Evolutionary conservation across 768 basidiomycete genomes (phyloP).

Genomic region (Chalciporus pseudorubinellus): DNA sequence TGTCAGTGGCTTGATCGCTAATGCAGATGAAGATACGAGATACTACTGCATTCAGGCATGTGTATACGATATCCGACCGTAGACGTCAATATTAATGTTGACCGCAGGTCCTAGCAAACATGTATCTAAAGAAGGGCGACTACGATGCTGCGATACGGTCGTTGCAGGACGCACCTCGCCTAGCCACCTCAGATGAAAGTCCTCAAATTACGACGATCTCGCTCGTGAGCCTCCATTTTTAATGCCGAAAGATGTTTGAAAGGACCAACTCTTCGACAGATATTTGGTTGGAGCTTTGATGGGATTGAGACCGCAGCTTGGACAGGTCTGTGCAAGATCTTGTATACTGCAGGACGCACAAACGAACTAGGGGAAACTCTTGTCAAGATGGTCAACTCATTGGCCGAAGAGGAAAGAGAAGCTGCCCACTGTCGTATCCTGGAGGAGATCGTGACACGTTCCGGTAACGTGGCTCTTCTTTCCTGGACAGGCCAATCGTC

Average conservation of each 20-base stretch:
- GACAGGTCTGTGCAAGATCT: background rate
- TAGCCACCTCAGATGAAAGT: background rate
- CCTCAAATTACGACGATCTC: conserved; percentile 1
- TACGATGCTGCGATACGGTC: background rate
- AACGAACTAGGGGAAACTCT: background rate
- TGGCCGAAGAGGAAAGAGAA: background rate
- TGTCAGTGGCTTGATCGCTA: background rate
- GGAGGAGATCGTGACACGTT: background rate
- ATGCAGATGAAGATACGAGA: background rate
- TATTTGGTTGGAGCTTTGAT: background rate
- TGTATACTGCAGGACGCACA: background rate
- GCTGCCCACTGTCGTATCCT: background rate
- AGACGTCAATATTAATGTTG: background rate
- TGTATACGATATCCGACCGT: background rate
- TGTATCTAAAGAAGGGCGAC: conserved; percentile 3
- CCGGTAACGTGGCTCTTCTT: background rate
- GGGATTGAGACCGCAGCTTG: background rate
- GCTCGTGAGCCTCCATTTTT: background rate
- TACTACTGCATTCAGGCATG: background rate
- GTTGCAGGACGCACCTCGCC: background rate
- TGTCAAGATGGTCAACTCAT: background rate
- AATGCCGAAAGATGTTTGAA: background rate
- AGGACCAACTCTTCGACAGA: background rate
- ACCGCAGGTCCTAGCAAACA: background rate
- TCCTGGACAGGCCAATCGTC: background rate